Base-by-base conservation (phyloP, 352 stramenopile genomes). In the Albugo laibachii region DNA sequence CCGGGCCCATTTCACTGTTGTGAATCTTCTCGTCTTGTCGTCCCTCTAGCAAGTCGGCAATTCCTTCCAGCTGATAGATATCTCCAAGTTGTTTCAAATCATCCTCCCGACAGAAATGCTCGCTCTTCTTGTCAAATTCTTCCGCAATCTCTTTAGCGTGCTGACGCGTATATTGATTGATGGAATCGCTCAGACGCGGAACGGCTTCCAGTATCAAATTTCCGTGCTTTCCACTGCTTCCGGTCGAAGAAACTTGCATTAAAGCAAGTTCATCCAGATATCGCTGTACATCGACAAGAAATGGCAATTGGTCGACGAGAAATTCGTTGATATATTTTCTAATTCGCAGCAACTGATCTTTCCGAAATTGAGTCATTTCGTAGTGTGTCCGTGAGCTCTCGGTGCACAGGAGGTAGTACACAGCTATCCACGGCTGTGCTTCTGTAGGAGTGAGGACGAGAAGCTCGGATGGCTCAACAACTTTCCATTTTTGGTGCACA, bases 231-330 rank as follows among this genome's bases (percentile, higher is more conserved):
- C 39, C 46, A 19, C 48, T 52, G 1, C 53, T 49, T 42, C 41
- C 19, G 19, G 18, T 15, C 2, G 48, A 21, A 6, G 70, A 71
- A 2, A 94, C 74, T 15, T 95, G 78, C 36, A 96, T 70, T 53
- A 97, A 89, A 1, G 81, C 73, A 36, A 97, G 62, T 57, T 98
- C 93, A 55, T 98, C 93, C 52, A 98, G 70, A 58, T 96, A 97
- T 14, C 87, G 69, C 48, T 93, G 83, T 2, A 97, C 69, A 40
- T 97, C 87, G 8, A 66, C 54, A 11, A 98, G 75, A n/a, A 98
- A 58, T 16, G 93, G 93, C 8, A 98, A 58, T 53, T 98, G 93
- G 52, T 98, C 93, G 1, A 97, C 47, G 14, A 98, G 56, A 8
- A 95, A 45, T 24, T 97, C 83, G 51, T 96, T 95, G 27, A 98